Conservation (phyloP, 768 basidiomycete species). For the Pleurotus tuoliensis region DNA sequence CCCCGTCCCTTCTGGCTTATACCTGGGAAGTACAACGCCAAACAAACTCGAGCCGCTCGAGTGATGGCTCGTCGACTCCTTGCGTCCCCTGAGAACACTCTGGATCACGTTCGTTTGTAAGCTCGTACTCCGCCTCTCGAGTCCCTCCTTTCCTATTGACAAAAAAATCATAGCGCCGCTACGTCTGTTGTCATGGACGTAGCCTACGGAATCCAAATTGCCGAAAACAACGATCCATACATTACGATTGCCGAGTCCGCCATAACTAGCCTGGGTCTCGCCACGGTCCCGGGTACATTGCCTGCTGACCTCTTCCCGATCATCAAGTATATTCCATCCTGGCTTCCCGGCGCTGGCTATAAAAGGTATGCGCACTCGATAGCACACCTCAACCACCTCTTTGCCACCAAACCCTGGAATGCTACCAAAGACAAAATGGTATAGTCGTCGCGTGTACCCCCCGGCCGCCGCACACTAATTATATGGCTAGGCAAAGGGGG, state of each 20-base stretch:
- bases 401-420: neutral
- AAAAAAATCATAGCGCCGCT: neutral
- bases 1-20: neutral
- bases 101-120: conserved; percentile 7
- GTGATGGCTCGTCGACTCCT: neutral
- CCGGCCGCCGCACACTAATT: no score
- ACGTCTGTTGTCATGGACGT: conserved; percentile 2
- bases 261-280: neutral
- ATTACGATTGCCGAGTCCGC: neutral
- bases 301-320: neutral
- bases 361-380: neutral
- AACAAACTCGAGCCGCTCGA: neutral
- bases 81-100: conserved; percentile 1
- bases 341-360: conserved; percentile 4
- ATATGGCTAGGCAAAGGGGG: neutral
- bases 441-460: neutral
- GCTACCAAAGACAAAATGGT: neutral
- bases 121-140: neutral
- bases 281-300: neutral
- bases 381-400: neutral
- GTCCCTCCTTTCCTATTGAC: neutral
- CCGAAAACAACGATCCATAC: neutral
- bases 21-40: neutral
- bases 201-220: neutral
- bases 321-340: conserved; percentile 1